phyloP scores from a whole-genome alignment of 2,329 filamentous ascomycete species.

The Shiraia bambusicola region DNA sequence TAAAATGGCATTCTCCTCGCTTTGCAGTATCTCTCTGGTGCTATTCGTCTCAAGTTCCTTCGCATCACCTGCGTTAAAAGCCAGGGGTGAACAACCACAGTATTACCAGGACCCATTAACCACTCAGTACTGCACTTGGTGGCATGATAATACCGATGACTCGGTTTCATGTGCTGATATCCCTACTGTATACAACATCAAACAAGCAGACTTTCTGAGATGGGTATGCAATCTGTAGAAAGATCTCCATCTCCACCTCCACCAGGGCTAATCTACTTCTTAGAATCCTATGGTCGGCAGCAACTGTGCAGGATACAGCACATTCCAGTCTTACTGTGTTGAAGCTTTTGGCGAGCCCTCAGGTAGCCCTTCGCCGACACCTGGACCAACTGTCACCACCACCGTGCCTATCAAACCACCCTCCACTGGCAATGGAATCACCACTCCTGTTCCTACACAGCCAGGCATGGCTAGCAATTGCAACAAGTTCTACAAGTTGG shows the following conservation, averaged over 20 bases:
- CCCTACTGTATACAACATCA: neutral
- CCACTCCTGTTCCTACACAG: constrained; percentile 6
- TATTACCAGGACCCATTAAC: neutral
- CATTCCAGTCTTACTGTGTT: constrained; percentile 3
- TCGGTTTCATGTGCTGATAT: neutral
- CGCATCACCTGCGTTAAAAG: neutral
- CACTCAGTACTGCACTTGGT: neutral
- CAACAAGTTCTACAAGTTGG: constrained; percentile 8
- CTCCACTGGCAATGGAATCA: constrained; percentile 5
- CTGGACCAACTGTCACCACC: neutral
- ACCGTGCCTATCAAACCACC: neutral
- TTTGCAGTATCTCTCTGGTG: neutral
- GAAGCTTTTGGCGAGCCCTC: constrained; percentile 3
- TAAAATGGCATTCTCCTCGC: neutral
- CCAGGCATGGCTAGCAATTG: constrained; percentile 8
- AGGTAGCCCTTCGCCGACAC: neutral
- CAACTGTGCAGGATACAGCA: constrained; percentile 2
- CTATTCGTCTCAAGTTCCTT: neutral
- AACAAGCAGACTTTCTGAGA: neutral
- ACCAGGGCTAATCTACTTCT: neutral
- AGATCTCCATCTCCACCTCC: neutral
- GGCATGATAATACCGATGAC: neutral
- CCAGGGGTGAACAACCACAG: neutral
- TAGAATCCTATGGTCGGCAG: constrained; percentile 1
- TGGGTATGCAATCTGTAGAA: neutral